phyloP scores from a whole-genome alignment of 1,284 basidiomycete genomes.

The Pascua sp. region DNA sequence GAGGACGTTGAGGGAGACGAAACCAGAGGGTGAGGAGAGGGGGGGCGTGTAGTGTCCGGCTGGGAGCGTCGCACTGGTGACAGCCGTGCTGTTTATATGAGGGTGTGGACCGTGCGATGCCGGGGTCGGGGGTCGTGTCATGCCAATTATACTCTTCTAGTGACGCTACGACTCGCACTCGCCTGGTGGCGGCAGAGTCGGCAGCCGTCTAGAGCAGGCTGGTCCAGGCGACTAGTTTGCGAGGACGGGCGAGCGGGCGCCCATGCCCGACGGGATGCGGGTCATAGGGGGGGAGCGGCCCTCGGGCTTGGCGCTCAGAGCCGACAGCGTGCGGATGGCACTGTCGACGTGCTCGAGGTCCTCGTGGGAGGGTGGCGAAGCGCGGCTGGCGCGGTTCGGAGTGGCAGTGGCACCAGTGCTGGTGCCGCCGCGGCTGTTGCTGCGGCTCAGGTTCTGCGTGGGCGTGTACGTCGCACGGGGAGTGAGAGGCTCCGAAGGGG shows the following conservation, averaged over 20 bases:
- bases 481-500: conserved; percentile 14
- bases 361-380: conserved; percentile 14
- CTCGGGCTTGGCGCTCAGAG: conserved; percentile 5
- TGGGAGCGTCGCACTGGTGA: no score
- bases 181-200: no score
- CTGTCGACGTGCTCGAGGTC: conserved; percentile 25
- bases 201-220: no score
- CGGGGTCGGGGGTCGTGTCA: no score
- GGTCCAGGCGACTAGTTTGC: conserved; percentile 1
- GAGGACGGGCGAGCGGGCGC: conserved; percentile 6
- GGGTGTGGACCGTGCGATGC: no score
- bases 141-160: no score
- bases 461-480: conserved; percentile 16
- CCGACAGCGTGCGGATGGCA: conserved; percentile 16
- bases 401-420: conserved; percentile 6
- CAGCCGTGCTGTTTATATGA: no score
- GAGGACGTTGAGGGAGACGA: no score
- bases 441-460: conserved; percentile 6
- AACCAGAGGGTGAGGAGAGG: no score
- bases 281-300: conserved; percentile 5
- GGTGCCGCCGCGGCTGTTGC: conserved; percentile 2
- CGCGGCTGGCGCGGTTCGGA: conserved; percentile 1
- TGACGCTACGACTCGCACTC: no score
- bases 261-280: conserved; percentile 3
- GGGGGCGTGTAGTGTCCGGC: no score